These are phyloP conservation scores for Neonothopanus nambi DNA, from an alignment of 1,284 basidiomycete genomes.

Conservation along the genomic window DNA sequence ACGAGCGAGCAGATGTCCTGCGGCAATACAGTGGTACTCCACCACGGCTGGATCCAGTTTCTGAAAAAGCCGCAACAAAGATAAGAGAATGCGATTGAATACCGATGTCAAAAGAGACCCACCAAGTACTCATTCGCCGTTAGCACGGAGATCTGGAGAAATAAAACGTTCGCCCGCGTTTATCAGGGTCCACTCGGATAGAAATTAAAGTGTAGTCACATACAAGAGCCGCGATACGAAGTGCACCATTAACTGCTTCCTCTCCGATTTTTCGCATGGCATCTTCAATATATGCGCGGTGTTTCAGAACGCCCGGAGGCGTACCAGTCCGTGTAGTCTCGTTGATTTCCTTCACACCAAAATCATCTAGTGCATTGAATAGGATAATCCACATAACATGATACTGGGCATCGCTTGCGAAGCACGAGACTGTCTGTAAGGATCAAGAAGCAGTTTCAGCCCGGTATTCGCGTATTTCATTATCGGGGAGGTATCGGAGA, in stretches of 20 bases:
- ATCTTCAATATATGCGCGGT: slow-evolving; percentile 56
- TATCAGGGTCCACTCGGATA: not conserved
- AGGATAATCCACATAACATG: slow-evolving; percentile 88
- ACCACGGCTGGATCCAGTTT: slow-evolving; percentile 82
- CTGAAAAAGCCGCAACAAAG: slow-evolving; percentile 34
- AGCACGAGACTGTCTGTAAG: slow-evolving; percentile 46
- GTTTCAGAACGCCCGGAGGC: slow-evolving; percentile 33
- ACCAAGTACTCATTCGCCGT: slow-evolving; percentile 82
- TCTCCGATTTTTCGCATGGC: slow-evolving; percentile 70
- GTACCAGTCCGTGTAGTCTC: slow-evolving; percentile 41
- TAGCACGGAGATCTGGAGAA: slow-evolving; percentile 12
- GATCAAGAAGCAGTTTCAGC: slow-evolving; percentile 7
- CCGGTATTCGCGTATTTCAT: too few relatives aligned
- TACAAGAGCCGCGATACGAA: slow-evolving; percentile 84
- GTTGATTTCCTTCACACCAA: slow-evolving; percentile 75
- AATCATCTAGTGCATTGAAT: slow-evolving; percentile 81
- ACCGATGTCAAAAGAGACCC: slow-evolving; percentile 23
- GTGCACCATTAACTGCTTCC: slow-evolving; percentile 81
- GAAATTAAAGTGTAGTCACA: slow-evolving; percentile 26
- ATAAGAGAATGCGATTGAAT: slow-evolving; percentile 12
- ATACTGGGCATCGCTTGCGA: slow-evolving; percentile 85
- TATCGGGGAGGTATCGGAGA: too few relatives aligned
- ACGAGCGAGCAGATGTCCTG: slow-evolving; percentile 81
- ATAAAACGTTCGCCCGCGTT: not conserved
- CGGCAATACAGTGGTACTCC: slow-evolving; percentile 81